phyloP scores from a whole-genome alignment of 73 alveolate species.

The Stentor coeruleus region DNA sequence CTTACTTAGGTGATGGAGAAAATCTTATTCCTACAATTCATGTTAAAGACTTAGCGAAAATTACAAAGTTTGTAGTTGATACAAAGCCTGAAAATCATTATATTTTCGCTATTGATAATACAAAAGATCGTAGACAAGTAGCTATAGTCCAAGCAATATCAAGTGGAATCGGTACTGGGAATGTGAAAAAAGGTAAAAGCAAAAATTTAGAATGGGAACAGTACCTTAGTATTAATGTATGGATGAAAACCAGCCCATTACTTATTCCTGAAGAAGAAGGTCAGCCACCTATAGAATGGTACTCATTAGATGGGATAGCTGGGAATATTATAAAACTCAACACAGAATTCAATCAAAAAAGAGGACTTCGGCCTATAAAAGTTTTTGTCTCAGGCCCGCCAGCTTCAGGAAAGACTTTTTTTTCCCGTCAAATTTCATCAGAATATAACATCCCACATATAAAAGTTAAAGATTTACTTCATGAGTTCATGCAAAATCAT shows the following conservation, averaged over 20 bases:
- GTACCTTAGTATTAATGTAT: conserved; percentile 50
- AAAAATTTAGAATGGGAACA: conserved; percentile 61
- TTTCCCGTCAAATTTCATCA: conserved; percentile 56
- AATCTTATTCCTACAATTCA: conserved; percentile 95
- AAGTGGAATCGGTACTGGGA: conserved; percentile 87
- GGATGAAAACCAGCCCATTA: conserved; percentile 34
- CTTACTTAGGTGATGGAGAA: conserved; percentile 64
- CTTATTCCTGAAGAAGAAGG: conserved; percentile 46
- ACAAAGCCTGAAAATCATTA: conserved; percentile 77
- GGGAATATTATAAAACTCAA: conserved; percentile 50
- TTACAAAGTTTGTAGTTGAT: conserved; percentile 71
- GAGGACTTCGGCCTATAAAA: conserved; percentile 76
- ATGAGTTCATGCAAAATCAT: conserved; percentile 18
- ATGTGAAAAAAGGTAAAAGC: conserved; percentile 35
- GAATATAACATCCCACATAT: conserved; percentile 80
- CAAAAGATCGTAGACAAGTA: conserved; percentile 78
- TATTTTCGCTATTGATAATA: conserved; percentile 87
- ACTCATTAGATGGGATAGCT: conserved; percentile 69
- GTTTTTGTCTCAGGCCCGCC: conserved; percentile 88
- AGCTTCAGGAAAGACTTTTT: conserved; percentile 78
- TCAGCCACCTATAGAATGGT: conserved; percentile 64
- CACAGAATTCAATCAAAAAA: conserved; percentile 66
- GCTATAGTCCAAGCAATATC: conserved; percentile 78
- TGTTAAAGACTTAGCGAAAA: conserved; percentile 82
- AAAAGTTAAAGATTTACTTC: conserved; percentile 59